Percentiles rank a stretch among this genome's conserved stretches.
These are phyloP conservation scores for Penicillium egyptiacum DNA, from an alignment of 495 filamentous ascomycete genomes.

Conservation along the genomic window DNA sequence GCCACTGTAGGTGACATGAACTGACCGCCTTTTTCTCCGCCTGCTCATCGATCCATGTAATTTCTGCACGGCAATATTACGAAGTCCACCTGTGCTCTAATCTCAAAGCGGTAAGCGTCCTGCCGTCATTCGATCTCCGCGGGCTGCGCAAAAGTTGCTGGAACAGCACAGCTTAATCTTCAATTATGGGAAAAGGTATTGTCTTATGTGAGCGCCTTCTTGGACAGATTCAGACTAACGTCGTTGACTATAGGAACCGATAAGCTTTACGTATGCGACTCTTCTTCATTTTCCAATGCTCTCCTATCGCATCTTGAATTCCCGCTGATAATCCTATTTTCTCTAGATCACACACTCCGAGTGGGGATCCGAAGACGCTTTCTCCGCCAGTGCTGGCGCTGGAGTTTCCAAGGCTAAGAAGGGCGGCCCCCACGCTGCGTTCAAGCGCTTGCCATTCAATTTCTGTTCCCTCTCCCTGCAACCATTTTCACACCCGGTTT, in stretches of 20 bases:
- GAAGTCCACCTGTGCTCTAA: conserved; percentile 7
- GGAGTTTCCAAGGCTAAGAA: conserved; percentile 52
- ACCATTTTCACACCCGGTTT: conserved; percentile 84
- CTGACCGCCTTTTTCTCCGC: too few species aligned
- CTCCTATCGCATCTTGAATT: conserved; percentile 18
- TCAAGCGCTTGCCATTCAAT: conserved; percentile 93
- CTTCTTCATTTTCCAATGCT: background rate
- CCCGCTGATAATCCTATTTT: conserved; percentile 17
- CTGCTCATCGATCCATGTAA: too few species aligned
- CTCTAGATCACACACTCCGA: conserved; percentile 85
- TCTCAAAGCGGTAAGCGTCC: conserved; percentile 23
- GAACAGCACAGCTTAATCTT: conserved; percentile 1
- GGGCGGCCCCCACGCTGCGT: conserved; percentile 61
- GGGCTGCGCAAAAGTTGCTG: conserved; percentile 6
- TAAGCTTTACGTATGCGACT: conserved; percentile 68
- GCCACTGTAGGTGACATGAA: too few species aligned
- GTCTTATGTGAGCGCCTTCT: conserved; percentile 5
- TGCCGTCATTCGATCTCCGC: conserved; percentile 13
- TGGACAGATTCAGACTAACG: conserved; percentile 10
- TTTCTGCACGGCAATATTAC: background rate
- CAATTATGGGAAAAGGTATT: conserved; percentile 59
- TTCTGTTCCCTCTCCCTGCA: conserved; percentile 96
- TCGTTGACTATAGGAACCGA: conserved; percentile 51
- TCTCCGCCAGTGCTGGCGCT: conserved; percentile 71
- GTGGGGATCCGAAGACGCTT: conserved; percentile 89